Evolutionary conservation across 164 flowering plant genomes (phyloP).

Genomic region (Macadamia integrifolia): DNA sequence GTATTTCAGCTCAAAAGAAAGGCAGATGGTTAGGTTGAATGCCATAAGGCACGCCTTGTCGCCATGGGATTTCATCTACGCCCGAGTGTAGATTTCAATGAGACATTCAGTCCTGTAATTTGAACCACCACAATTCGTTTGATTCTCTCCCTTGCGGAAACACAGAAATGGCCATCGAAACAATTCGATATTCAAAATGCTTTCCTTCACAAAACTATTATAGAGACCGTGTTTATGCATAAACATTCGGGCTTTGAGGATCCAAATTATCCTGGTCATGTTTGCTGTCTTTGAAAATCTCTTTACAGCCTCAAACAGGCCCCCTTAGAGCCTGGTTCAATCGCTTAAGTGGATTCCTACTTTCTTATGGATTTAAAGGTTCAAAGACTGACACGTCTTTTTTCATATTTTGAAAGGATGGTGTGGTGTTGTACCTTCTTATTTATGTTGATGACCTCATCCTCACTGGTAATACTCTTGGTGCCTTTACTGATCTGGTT

Average conservation of each 20-base stretch:
- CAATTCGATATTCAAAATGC: no score
- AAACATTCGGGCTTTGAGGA: not conserved
- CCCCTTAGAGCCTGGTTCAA: not conserved
- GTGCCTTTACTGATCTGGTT: not conserved
- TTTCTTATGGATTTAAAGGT: not conserved
- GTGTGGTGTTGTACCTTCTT: not conserved
- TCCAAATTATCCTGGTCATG: not conserved
- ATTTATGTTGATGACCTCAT: no score
- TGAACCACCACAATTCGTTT: no score
- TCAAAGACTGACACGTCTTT: conserved; percentile 1
- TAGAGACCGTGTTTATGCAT: no score
- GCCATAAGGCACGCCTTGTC: not conserved
- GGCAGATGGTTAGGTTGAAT: not conserved
- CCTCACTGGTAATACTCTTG: no score
- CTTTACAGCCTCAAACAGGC: conserved; percentile 1
- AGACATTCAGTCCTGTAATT: not conserved
- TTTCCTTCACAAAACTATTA: no score
- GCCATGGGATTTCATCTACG: not conserved
- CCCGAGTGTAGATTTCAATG: not conserved
- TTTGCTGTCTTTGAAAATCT: not conserved
- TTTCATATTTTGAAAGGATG: not conserved
- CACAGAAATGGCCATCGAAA: no score
- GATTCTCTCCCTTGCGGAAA: no score
- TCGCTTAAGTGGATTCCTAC: not conserved
- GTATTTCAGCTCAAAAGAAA: no score